Evolutionary conservation across 2,329 filamentous ascomycete species (phyloP), one percentile per base, ranked within the genome.

Genomic region (Clarireedia hainanense): DNA sequence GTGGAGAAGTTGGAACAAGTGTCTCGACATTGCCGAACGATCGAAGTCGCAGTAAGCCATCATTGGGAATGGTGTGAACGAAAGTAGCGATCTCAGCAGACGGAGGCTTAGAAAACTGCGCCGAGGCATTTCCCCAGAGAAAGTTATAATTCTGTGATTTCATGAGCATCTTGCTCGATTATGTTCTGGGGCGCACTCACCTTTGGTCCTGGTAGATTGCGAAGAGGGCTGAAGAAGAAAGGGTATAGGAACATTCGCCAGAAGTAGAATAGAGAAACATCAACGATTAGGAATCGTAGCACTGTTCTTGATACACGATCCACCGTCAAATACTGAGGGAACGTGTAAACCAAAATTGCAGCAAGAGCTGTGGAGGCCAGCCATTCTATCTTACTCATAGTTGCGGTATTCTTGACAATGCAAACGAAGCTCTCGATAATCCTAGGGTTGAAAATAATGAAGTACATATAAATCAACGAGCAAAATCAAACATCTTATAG

Each of bases 1-100:
- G 83, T 23, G 84, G 76, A 2, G 73, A 79, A 2, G 77, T 79
- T 47, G 84, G 66, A 6, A 87, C 58, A 14, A 88, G 63, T 34
- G 80, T 76, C 64, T 86, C 83, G 17, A 72, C 64, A 65, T 87
- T 86, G 59, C 83, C 76, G 34, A 83, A 65, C 23, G 78, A 74
- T 4, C 80, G 77, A 65, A 86, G 88, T 10, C 83, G 79, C 52
- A 91, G 80, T 14, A 90, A 62, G 4, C 86, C 86, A 23, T 87
- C 72, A 63, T 90, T 83, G 2, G 82, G 81, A 30, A 88, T 71
- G 2, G 74, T 73, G 45, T 78, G 73, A 12, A 79, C 70, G 74
- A 76, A 64, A 26, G 58, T 47, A 6, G 63, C 58, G 26, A 68
- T 62, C 46, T 56, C 7, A 5, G 17, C 5, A 17, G 34, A 47